phyloP scores from a whole-genome alignment of 352 stramenopile species.

The Pythium dissimile region DNA sequence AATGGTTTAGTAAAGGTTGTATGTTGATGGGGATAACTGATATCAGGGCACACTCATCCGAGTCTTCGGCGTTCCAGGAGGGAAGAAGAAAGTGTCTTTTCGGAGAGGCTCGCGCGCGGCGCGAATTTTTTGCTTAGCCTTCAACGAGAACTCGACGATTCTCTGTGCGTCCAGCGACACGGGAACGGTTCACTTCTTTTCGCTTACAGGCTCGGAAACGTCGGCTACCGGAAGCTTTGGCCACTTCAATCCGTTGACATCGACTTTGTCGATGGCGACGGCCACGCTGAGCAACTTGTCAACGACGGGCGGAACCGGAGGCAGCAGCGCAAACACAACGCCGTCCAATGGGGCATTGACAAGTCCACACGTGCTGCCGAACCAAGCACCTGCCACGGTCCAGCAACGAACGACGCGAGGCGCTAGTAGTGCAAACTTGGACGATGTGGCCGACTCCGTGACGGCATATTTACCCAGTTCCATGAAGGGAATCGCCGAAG shows the following conservation, averaged over 20 bases:
- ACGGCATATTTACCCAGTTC: conserved; percentile 73
- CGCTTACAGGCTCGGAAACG: conserved; percentile 65
- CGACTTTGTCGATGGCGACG: conserved; percentile 65
- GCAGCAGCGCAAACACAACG: not conserved
- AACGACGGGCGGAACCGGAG: not conserved
- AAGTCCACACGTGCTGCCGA: conserved; percentile 6
- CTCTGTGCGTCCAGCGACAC: conserved; percentile 96
- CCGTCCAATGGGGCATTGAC: conserved; percentile 1
- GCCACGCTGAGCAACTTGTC: conserved; percentile 18
- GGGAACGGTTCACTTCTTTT: conserved; percentile 96
- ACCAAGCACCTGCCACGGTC: not conserved
- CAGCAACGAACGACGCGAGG: conserved; percentile 22
- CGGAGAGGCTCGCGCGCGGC: conserved; percentile 94
- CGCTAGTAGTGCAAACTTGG: conserved; percentile 44
- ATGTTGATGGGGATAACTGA: conserved; percentile 11
- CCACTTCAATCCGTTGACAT: conserved; percentile 70
- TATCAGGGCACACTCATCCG: conserved; percentile 95
- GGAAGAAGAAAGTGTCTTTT: conserved; percentile 91
- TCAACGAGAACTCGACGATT: conserved; percentile 92
- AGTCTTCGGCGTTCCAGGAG: conserved; percentile 94
- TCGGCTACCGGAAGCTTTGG: conserved; percentile 77
- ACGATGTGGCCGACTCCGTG: conserved; percentile 67
- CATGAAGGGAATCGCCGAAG: conserved; percentile 77
- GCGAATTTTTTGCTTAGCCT: conserved; percentile 95
- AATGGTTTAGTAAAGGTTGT: not conserved